A percentile compares a stretch with the other conserved stretches of the same genome.
Evolutionary conservation across 495 filamentous ascomycete species (phyloP).

Genomic region (Daldinia caldariorum): DNA sequence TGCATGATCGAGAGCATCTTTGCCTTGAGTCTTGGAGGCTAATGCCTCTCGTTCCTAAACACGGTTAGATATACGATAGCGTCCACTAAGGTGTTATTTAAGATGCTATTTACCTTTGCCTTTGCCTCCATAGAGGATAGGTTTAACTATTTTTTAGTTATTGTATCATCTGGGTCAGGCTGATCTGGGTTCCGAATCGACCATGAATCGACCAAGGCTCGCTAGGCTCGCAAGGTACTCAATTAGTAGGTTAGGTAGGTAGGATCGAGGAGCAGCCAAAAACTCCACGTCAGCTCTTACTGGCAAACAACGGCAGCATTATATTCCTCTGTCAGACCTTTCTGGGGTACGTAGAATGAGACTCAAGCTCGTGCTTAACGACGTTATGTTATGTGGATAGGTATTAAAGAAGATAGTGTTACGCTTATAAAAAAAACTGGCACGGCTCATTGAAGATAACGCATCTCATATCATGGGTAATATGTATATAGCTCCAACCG

Average conservation of each 20-base stretch:
- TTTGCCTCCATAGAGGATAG: conserved; percentile 50
- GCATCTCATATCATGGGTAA: conserved; percentile 13
- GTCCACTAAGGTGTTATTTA: too few species aligned
- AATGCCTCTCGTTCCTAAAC: conserved; percentile 69
- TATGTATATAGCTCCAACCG: neutral
- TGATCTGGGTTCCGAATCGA: neutral
- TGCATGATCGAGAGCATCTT: conserved; percentile 75
- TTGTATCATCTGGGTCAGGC: conserved; percentile 4
- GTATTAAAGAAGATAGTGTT: conserved; percentile 15
- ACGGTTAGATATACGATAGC: conserved; percentile 38
- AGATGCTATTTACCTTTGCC: conserved; percentile 51
- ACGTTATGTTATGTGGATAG: conserved; percentile 5
- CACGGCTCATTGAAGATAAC: conserved; percentile 23
- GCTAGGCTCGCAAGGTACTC: neutral
- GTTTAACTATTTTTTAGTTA: conserved; percentile 8
- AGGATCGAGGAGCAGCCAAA: neutral
- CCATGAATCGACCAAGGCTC: neutral
- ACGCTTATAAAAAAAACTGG: conserved; percentile 6
- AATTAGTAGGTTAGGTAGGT: too few species aligned
- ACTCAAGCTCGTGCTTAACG: conserved; percentile 6
- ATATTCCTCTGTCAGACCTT: conserved; percentile 9
- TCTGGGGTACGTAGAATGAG: neutral
- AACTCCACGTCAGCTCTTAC: conserved; percentile 16
- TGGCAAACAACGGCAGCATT: conserved; percentile 17
- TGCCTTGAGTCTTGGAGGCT: conserved; percentile 63